These are phyloP conservation scores for Zygotorulaspora florentina DNA, from an alignment of 805 yeast species.

Conservation along the genomic window DNA sequence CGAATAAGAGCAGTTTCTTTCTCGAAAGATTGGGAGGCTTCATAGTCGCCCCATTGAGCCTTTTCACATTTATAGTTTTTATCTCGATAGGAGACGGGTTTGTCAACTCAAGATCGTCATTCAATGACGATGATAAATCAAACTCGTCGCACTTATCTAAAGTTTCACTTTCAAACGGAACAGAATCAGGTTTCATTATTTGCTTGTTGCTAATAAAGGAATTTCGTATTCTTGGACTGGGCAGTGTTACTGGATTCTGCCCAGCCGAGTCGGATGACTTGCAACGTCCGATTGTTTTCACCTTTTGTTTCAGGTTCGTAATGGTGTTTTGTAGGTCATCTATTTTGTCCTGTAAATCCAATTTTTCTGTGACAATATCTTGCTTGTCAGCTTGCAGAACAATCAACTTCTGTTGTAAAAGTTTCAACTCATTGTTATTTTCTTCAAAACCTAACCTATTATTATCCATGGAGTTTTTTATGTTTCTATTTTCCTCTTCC, in stretches of 20 bases:
- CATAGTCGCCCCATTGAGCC: conserved; percentile 8
- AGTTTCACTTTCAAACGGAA: not conserved
- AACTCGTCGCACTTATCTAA: conserved; percentile 25
- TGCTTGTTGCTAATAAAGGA: not conserved
- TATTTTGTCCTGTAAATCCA: conserved; percentile 25
- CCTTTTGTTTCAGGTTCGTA: conserved; percentile 15
- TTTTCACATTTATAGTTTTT: conserved; percentile 17
- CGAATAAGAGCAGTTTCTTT: conserved; percentile 31
- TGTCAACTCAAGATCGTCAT: conserved; percentile 33
- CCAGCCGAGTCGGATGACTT: not conserved
- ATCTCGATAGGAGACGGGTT: conserved; percentile 30
- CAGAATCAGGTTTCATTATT: not conserved
- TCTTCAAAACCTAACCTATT: conserved; percentile 19
- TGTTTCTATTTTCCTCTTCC: conserved; percentile 27
- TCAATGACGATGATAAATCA: conserved; percentile 31
- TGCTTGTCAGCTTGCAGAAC: conserved; percentile 22
- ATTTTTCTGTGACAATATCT: conserved; percentile 21
- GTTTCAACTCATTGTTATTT: conserved; percentile 16
- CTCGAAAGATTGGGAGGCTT: conserved; percentile 17
- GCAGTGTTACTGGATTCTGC: not conserved
- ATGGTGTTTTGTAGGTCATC: conserved; percentile 19
- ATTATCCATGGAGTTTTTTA: conserved; percentile 20
- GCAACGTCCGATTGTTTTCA: not conserved
- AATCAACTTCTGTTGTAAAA: conserved; percentile 19
- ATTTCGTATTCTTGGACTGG: not conserved